Percentiles rank a stretch among this genome's conserved stretches.
Conservation (phyloP, 2,329 filamentous ascomycete species). For the Aspergillus alliaceus region DNA sequence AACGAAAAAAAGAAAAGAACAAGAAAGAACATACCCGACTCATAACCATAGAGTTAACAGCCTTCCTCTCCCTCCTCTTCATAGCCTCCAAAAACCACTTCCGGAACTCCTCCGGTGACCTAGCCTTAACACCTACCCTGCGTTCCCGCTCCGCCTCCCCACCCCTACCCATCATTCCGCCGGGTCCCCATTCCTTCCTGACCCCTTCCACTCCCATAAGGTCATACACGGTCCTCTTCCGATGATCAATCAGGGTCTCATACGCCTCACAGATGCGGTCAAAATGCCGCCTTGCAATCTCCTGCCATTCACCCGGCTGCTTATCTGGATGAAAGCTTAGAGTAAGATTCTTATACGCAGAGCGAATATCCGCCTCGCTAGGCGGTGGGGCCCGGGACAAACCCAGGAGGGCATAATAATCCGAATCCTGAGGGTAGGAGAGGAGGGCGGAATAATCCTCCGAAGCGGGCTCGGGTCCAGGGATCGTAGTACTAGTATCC, state of each 20-base stretch:
- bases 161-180: slow-evolving; percentile 32
- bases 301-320: slow-evolving; percentile 39
- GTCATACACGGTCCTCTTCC: slow-evolving; percentile 46
- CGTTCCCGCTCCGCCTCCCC: slow-evolving; percentile 28
- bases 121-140: slow-evolving; percentile 38
- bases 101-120: slow-evolving; percentile 41
- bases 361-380: slow-evolving; percentile 42
- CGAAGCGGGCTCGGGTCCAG: no score
- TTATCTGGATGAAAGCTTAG: slow-evolving; percentile 49
- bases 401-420: slow-evolving; percentile 45
- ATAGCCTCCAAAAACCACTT: slow-evolving; percentile 42
- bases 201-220: slow-evolving; percentile 43
- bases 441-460: slow-evolving; percentile 28
- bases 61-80: slow-evolving; percentile 39
- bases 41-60: slow-evolving; percentile 37
- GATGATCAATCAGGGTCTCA: slow-evolving; percentile 41
- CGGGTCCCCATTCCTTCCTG: slow-evolving; percentile 35
- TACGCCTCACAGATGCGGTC: slow-evolving; percentile 42
- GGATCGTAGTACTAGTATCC: no score
- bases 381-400: slow-evolving; percentile 41
- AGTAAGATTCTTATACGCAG: slow-evolving; percentile 44
- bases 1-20: not conserved
- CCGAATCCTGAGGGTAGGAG: slow-evolving; percentile 34
- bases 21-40: slow-evolving; percentile 32
- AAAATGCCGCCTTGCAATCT: slow-evolving; percentile 40